phyloP scores from a whole-genome alignment of 2,329 filamentous ascomycete species.

The Stemphylium vesicarium region DNA sequence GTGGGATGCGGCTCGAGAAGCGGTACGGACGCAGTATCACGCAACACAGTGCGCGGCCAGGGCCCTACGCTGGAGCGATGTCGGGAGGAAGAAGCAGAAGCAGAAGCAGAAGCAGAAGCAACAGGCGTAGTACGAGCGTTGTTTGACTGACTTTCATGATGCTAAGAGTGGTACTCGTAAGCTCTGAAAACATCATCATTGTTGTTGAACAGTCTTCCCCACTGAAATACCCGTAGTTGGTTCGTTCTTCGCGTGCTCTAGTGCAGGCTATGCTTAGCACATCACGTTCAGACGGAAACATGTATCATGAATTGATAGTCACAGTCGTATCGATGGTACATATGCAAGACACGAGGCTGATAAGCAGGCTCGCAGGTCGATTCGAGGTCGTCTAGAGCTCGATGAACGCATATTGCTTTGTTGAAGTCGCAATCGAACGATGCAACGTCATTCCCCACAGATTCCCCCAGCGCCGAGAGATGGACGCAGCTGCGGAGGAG shows the following conservation, averaged over 20 bases:
- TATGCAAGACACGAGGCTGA: background rate
- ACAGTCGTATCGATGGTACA: background rate
- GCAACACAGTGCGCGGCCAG: background rate
- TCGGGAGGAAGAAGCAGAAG: too few species aligned
- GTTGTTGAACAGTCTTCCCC: background rate
- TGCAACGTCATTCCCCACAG: constrained; percentile 17
- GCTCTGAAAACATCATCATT: background rate
- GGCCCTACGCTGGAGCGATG: background rate
- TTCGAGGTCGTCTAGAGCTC: background rate
- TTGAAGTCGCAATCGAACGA: background rate
- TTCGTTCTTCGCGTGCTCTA: constrained; percentile 10
- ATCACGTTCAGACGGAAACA: background rate
- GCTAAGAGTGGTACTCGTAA: background rate
- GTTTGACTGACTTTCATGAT: too few species aligned
- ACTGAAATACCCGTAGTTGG: constrained; percentile 6
- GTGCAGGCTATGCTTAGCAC: constrained; percentile 6
- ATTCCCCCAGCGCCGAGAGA: constrained; percentile 15
- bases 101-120: too few species aligned
- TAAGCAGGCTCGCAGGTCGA: background rate
- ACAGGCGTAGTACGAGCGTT: too few species aligned
- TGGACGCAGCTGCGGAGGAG: constrained; percentile 16
- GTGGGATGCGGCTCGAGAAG: constrained; percentile 6
- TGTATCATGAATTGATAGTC: background rate
- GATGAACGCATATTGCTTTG: background rate
- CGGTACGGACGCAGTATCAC: background rate